A percentile compares a stretch with the other conserved stretches of the same genome.
phyloP scores from a whole-genome alignment of 345 rosid species.

The Lenwebbia sp. region DNA sequence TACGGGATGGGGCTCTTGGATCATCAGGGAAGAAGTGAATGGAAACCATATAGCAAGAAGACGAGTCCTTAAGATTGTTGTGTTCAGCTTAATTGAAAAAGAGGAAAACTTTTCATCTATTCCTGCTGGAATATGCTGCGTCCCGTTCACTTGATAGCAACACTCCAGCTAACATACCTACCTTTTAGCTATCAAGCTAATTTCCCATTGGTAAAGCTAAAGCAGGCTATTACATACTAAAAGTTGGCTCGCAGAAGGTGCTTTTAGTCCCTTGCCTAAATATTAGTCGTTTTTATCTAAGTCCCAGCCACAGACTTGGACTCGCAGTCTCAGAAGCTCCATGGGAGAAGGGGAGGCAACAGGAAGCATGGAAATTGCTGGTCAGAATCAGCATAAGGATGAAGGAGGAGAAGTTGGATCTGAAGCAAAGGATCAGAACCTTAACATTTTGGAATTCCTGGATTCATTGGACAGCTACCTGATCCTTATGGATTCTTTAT shows the following conservation, averaged over 20 bases:
- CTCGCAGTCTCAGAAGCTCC: not conserved
- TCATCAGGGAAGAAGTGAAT: not conserved
- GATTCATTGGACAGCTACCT: conserved; percentile 74
- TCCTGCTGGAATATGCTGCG: not conserved
- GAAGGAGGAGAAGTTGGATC: not conserved
- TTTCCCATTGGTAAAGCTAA: not conserved
- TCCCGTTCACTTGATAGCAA: not conserved
- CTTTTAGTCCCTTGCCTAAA: not conserved
- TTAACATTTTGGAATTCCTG: conserved; percentile 38
- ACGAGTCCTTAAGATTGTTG: not conserved
- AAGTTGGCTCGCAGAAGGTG: not conserved
- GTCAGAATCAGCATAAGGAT: not conserved
- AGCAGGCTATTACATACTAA: not conserved
- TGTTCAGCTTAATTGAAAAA: not conserved
- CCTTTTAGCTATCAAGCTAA: not conserved
- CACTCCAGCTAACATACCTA: not conserved
- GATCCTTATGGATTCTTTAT: conserved; percentile 44
- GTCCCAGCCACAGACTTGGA: not conserved
- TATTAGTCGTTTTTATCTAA: not conserved
- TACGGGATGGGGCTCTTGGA: not conserved
- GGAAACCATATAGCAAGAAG: not conserved
- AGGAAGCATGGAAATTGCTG: conserved; percentile 6
- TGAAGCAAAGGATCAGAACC: conserved; percentile 13
- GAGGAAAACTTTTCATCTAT: not conserved
- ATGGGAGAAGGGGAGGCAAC: conserved; percentile 14